These are phyloP conservation scores for Lipomyces oligophaga DNA, from an alignment of 805 yeast species.

Conservation along the genomic window DNA sequence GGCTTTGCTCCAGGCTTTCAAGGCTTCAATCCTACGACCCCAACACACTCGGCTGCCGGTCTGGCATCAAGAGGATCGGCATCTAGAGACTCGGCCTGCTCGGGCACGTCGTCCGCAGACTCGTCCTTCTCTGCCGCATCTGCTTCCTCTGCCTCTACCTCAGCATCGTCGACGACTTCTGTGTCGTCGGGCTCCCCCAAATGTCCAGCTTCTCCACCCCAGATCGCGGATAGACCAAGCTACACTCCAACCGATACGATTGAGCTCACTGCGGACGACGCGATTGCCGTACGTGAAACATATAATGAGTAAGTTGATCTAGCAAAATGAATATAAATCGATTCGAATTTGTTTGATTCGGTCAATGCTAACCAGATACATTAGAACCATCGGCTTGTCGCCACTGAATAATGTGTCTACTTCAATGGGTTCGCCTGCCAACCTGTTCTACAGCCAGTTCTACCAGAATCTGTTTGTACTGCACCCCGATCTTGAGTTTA, in stretches of 20 bases:
- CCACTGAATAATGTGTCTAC: constrained; percentile 13
- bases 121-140: constrained; percentile 6
- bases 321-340: no score
- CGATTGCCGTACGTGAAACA: constrained; percentile 15
- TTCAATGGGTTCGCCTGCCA: constrained; percentile 21
- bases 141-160: constrained; percentile 1
- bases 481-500: constrained; percentile 47
- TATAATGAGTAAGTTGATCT: constrained; percentile 25
- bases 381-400: constrained; percentile 19
- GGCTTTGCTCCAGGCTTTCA: constrained; percentile 1
- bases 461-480: constrained; percentile 51
- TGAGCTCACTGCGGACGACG: constrained; percentile 25
- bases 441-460: constrained; percentile 53
- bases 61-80: constrained; percentile 2
- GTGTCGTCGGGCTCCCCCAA: background rate
- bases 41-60: background rate
- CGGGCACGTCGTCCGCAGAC: constrained; percentile 1
- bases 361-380: no score
- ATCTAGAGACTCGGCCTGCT: background rate
- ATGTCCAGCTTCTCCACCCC: background rate
- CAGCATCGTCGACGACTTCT: constrained; percentile 1
- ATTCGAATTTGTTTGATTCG: background rate
- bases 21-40: background rate
- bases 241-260: constrained; percentile 21
- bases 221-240: background rate